A percentile compares a stretch with the other conserved stretches of the same genome.
phyloP scores from a whole-genome alignment of 2,329 filamentous ascomycete genomes.

The Fusarium tupiense region DNA sequence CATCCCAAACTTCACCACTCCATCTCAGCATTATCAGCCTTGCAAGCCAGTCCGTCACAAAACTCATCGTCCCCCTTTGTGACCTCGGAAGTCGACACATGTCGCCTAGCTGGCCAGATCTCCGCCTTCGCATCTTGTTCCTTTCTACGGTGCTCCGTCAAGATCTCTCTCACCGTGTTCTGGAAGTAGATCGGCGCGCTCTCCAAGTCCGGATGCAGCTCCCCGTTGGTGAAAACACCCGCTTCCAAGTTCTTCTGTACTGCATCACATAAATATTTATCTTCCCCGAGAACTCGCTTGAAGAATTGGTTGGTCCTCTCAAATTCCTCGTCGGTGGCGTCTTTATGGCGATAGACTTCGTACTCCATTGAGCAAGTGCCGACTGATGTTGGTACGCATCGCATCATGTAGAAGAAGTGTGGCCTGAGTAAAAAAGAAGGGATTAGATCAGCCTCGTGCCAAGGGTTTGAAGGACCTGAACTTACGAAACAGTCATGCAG shows the following conservation, averaged over 20 bases:
- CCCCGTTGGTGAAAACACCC: conserved; percentile 54
- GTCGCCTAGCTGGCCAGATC: not conserved
- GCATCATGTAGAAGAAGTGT: conserved; percentile 31
- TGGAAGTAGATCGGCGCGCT: not conserved
- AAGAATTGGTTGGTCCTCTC: conserved; percentile 65
- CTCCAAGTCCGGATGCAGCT: conserved; percentile 3
- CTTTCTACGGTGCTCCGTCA: not conserved
- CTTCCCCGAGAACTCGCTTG: conserved; percentile 65
- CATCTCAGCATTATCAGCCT: not conserved
- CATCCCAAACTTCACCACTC: not conserved
- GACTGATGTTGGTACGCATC: conserved; percentile 24
- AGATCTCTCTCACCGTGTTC: not conserved
- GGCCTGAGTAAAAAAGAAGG: too few species aligned
- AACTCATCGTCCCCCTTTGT: not conserved
- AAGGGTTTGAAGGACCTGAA: too few species aligned
- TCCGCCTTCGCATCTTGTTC: not conserved
- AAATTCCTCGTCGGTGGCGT: conserved; percentile 66
- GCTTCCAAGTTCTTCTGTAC: conserved; percentile 69
- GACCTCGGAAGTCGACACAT: not conserved
- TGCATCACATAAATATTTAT: conserved; percentile 68
- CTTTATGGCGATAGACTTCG: conserved; percentile 68
- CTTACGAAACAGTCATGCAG: conserved; percentile 30
- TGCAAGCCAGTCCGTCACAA: not conserved
- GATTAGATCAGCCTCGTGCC: too few species aligned
- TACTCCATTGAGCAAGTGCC: conserved; percentile 29